phyloP scores from a whole-genome alignment of 768 basidiomycete species.

The Mycena amicta region DNA sequence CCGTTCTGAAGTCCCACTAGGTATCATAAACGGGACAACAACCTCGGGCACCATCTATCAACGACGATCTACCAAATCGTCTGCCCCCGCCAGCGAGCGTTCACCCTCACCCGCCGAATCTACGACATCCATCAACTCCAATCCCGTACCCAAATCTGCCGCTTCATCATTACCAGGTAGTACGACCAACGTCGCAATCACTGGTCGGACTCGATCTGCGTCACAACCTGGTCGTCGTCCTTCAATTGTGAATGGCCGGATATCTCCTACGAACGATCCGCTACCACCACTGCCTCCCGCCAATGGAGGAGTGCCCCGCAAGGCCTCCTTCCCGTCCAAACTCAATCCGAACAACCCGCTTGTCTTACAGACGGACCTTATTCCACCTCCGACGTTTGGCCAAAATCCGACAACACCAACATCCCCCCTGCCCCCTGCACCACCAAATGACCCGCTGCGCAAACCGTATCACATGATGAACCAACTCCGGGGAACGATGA shows the following conservation, averaged over 20 bases:
- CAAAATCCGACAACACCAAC: constrained; percentile 74
- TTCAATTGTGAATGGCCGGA: constrained; percentile 52
- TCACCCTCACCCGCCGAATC: constrained; percentile 58
- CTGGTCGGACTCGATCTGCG: constrained; percentile 62
- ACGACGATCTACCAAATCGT: constrained; percentile 60
- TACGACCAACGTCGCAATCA: constrained; percentile 35
- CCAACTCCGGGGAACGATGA: constrained; percentile 78
- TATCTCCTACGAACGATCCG: constrained; percentile 52
- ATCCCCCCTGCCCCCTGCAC: constrained; percentile 74
- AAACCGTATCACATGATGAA: constrained; percentile 93
- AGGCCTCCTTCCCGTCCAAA: constrained; percentile 64
- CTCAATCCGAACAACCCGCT: constrained; percentile 53
- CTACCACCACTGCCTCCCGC: constrained; percentile 55
- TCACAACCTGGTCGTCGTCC: constrained; percentile 81
- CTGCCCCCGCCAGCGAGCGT: constrained; percentile 59
- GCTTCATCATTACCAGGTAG: constrained; percentile 45
- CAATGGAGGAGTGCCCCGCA: constrained; percentile 40
- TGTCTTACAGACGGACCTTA: constrained; percentile 53
- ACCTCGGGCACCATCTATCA: constrained; percentile 68
- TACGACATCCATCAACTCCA: constrained; percentile 44
- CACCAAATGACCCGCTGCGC: constrained; percentile 72
- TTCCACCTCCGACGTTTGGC: constrained; percentile 45
- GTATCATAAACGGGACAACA: constrained; percentile 61
- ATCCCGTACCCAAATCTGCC: constrained; percentile 36
- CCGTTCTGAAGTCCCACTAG: constrained; percentile 38